Evolutionary conservation across 116 monocot genomes (phyloP).

Genomic region (Iris pallida): DNA sequence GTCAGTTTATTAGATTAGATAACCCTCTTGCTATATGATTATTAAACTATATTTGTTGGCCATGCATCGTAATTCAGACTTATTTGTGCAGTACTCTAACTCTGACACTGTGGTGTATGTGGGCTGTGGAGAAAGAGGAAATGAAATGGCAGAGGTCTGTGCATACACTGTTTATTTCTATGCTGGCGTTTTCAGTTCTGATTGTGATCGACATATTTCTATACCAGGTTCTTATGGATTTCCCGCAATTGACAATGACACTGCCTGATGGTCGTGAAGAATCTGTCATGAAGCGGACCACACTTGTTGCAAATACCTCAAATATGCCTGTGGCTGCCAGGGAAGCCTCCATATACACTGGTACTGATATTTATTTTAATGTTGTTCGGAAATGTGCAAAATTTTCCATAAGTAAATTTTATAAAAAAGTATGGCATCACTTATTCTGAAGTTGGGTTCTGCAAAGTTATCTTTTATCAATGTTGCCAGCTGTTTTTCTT

Average conservation of each 20-base stretch:
- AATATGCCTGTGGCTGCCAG: conserved; percentile 99
- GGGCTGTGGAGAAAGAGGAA: conserved; percentile 99
- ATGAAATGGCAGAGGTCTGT: conserved; percentile 98
- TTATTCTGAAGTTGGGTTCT: too few relatives aligned
- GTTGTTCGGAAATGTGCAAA: too few relatives aligned
- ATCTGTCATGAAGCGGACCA: conserved; percentile 99
- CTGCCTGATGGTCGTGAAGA: conserved; percentile 99
- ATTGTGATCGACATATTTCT: neutral
- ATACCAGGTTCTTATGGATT: conserved; percentile 96
- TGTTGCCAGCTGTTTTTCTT: neutral
- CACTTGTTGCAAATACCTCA: conserved; percentile 98
- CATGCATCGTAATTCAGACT: conserved; percentile 5
- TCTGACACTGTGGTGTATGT: conserved; percentile 99
- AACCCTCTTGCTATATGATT: conserved; percentile 5
- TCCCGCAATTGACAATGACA: conserved; percentile 99
- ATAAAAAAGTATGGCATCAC: too few relatives aligned
- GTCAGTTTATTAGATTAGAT: neutral
- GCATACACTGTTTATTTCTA: neutral
- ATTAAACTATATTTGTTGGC: neutral
- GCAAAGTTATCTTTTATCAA: too few relatives aligned
- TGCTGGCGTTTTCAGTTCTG: neutral
- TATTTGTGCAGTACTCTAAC: conserved; percentile 83
- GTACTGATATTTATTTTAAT: conserved; percentile 16
- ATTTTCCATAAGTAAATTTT: too few relatives aligned
- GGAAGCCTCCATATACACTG: conserved; percentile 98